Evolutionary conservation across 345 rosid species (phyloP).

Genomic region (Lepidium africanum): DNA sequence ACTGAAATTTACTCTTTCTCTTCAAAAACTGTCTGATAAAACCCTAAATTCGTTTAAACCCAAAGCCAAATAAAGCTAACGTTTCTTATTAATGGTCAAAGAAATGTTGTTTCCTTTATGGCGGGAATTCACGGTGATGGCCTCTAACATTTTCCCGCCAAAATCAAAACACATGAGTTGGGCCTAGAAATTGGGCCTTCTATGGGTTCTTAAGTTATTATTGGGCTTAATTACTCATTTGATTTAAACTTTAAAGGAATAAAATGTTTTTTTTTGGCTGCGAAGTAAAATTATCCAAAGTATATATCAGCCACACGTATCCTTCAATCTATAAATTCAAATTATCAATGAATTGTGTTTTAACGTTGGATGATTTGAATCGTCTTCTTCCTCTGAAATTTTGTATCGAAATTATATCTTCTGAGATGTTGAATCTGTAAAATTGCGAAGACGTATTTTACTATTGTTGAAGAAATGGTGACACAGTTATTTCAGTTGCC

Average conservation of each 20-base stretch:
- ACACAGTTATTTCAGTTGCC: conserved; percentile 23
- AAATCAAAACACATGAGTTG: not conserved
- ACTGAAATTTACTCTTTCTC: not conserved
- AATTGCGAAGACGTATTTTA: not conserved
- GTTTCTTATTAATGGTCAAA: not conserved
- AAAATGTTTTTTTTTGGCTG: too few relatives aligned
- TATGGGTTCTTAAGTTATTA: too few relatives aligned
- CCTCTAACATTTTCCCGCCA: conserved; percentile 16
- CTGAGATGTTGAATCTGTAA: conserved; percentile 20
- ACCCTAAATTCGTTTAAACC: conserved; percentile 16
- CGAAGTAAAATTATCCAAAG: not conserved
- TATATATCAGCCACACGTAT: conserved; percentile 1
- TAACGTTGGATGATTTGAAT: not conserved
- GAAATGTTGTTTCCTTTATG: conserved; percentile 2
- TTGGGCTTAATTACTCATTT: too few relatives aligned
- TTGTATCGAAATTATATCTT: not conserved
- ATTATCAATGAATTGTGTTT: not conserved
- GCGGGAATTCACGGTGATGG: conserved; percentile 26
- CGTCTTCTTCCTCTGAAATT: conserved; percentile 1
- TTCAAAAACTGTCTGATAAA: not conserved
- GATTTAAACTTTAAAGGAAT: too few relatives aligned
- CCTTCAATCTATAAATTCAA: not conserved
- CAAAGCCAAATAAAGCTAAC: not conserved
- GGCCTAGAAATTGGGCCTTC: not conserved
- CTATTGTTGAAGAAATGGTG: not conserved